A percentile compares a stretch with the other conserved stretches of the same genome.
These are phyloP conservation scores for Trichoderma guizhouense DNA, from an alignment of 2,329 filamentous ascomycete genomes.

Conservation along the genomic window DNA sequence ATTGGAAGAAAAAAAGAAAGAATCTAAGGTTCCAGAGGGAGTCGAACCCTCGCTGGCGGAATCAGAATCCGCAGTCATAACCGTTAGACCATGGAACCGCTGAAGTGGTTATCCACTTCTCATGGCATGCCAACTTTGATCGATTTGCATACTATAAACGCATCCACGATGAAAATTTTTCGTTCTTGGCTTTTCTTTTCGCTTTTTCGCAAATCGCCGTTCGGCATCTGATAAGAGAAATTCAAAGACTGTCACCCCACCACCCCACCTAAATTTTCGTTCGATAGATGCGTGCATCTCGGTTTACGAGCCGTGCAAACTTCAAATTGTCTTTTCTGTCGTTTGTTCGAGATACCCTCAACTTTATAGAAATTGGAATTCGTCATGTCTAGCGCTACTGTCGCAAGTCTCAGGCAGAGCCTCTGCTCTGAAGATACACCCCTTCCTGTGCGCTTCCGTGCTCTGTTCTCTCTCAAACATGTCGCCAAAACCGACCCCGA, in stretches of 20 bases:
- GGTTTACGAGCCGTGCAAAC: not conserved
- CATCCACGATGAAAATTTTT: not conserved
- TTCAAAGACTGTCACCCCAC: slow-evolving; percentile 10
- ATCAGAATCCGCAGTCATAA: slow-evolving; percentile 39
- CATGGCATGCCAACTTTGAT: slow-evolving; percentile 17
- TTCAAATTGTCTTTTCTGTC: not conserved
- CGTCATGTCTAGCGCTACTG: slow-evolving; percentile 40
- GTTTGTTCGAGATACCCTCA: not conserved
- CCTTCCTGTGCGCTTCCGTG: slow-evolving; percentile 86
- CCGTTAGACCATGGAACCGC: slow-evolving; percentile 37
- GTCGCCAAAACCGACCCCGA: slow-evolving; percentile 69
- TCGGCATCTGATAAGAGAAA: slow-evolving; percentile 15
- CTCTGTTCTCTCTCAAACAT: slow-evolving; percentile 96
- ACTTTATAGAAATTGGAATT: not conserved
- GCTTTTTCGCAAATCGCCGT: not conserved
- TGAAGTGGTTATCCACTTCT: slow-evolving; percentile 28
- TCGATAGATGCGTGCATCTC: slow-evolving; percentile 19
- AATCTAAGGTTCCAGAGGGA: slow-evolving; percentile 33
- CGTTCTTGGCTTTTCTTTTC: not conserved
- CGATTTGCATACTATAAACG: not conserved
- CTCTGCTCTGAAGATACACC: slow-evolving; percentile 77
- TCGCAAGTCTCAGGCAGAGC: slow-evolving; percentile 66
- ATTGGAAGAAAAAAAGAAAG: not conserved
- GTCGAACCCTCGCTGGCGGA: slow-evolving; percentile 39
- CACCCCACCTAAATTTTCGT: slow-evolving; percentile 37